A percentile compares a stretch with the other conserved stretches of the same genome.
Conservation (phyloP, 2,329 filamentous ascomycete species). For the Teratosphaeria nubilosa region DNA sequence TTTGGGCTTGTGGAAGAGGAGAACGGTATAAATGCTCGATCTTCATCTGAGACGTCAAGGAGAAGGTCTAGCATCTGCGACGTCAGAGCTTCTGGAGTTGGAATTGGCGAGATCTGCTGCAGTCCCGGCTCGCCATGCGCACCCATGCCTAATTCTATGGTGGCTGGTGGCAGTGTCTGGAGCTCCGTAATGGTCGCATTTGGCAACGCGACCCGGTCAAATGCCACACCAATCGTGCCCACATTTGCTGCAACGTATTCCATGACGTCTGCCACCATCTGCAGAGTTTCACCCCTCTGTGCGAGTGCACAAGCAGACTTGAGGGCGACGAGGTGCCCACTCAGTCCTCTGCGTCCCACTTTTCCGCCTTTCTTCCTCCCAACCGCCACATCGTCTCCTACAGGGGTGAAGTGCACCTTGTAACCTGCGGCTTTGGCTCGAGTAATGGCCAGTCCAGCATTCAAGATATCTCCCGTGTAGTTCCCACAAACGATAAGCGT, state of each 20-base stretch:
- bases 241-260: constrained; percentile 28
- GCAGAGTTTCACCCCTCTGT: constrained; percentile 21
- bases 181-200: constrained; percentile 50
- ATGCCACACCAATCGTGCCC: constrained; percentile 27
- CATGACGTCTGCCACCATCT: constrained; percentile 27
- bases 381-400: constrained; percentile 56
- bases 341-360: constrained; percentile 52
- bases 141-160: constrained; percentile 55
- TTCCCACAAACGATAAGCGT: constrained; percentile 54
- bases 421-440: constrained; percentile 47
- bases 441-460: constrained; percentile 51
- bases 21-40: constrained; percentile 29
- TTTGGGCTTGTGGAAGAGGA: constrained; percentile 19
- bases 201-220: constrained; percentile 28
- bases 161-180: constrained; percentile 42
- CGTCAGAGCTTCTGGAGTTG: constrained; percentile 22
- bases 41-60: constrained; percentile 23
- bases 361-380: constrained; percentile 45
- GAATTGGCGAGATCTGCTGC: constrained; percentile 43
- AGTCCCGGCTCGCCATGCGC: constrained; percentile 58
- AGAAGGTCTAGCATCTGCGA: constrained; percentile 27
- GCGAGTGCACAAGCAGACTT: constrained; percentile 51
- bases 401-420: constrained; percentile 48
- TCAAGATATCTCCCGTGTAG: constrained; percentile 55
- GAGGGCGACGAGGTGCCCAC: constrained; percentile 50